Evolutionary conservation across 352 stramenopile genomes (phyloP), one percentile per base, ranked within the genome.

Genomic region (Hyphochytrium catenoides): DNA sequence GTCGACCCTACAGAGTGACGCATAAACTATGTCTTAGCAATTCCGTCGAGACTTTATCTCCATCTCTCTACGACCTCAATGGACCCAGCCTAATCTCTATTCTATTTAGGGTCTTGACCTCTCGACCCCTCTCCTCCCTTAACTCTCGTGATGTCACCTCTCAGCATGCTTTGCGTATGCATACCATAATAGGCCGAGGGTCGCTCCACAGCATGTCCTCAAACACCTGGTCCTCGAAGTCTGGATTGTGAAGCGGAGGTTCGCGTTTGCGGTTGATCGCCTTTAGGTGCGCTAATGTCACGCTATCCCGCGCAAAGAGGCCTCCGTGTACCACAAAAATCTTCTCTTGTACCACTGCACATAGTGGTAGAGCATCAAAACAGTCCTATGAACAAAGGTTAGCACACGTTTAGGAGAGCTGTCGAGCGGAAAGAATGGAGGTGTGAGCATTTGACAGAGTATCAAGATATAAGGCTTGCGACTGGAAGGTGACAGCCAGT

Each of bases 271-370:
- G 69, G n/a, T 66, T 58, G 40, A 93, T 89, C 19, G 63, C 74
- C 31, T 65, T 62, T 15, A 93, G 56, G 46, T 93, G 74, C 11
- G 75, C 60, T 24, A 94, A 49, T 29, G 67, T 90, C 19, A 93
- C 69, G 44, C 82, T 78, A 29, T 89, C 71, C 8, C 74, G 73
- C 8, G 76, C 79, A 52, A 91, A 90, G 1, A 94, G 56, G 1
- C 79, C 78, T 8, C 78, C 83, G 47, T 95, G 82, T 6, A 93
- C 72, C 20, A 95, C 84, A 36, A 95, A 88, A 21, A 93, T 85
- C 51, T 86, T 72, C 14, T 66, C 44, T 32, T 93, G 71, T 1
- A 94, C 55, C 24, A 94, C 48, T 2, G 74, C 64, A 33, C 70
- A 88, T 28, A 95, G 69, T 14, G 82, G 82, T 7, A 94, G 39